A percentile compares a stretch with the other conserved stretches of the same genome.
Conservation (phyloP, 306 rosid genomes). For the Lathyrus aphaca region DNA sequence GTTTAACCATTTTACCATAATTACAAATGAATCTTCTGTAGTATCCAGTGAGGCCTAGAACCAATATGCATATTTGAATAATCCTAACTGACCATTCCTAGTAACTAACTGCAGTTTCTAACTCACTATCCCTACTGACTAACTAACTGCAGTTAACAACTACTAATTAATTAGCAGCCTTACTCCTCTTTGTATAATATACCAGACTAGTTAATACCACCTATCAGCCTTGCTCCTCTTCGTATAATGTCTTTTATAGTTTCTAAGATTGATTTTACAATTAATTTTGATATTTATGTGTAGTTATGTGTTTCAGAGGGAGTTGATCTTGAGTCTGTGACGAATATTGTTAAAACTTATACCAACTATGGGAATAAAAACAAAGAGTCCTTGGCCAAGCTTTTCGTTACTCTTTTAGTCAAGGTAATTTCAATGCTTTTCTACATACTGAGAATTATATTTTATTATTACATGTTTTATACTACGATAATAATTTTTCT, state of each 20-base stretch:
- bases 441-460: neutral
- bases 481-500: neutral
- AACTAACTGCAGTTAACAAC: neutral
- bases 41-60: neutral
- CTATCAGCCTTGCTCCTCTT: neutral
- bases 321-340: conserved; percentile 43
- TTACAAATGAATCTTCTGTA: no score
- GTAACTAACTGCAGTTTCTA: neutral
- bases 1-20: no score
- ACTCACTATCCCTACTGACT: neutral
- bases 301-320: conserved; percentile 46
- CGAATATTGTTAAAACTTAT: conserved; percentile 32
- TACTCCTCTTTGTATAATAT: neutral
- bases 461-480: neutral
- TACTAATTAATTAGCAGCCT: neutral
- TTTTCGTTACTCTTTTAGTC: conserved; percentile 48
- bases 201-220: neutral
- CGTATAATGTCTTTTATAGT: conserved; percentile 7
- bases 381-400: conserved; percentile 48
- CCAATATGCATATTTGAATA: neutral
- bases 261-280: conserved; percentile 16
- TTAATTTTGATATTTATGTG: conserved; percentile 19
- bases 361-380: conserved; percentile 47
- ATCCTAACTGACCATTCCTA: neutral
- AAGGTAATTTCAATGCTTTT: conserved; percentile 43